Evolutionary conservation across 306 rosid species (phyloP).

Genomic region (barrel medic (Medicago truncatula)): MtrunA17r5.0-ANR NC_053043.1:37268001-37268500

Average conservation of each 20-base stretch:
- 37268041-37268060: neutral
- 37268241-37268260: constrained; percentile 41
- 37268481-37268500: constrained; percentile 76
- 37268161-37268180: constrained; percentile 23
- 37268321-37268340: neutral
- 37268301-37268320: constrained; percentile 22
- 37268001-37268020: constrained; percentile 43
- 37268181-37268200: neutral
- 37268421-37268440: constrained; percentile 42
- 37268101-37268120: constrained; percentile 52
- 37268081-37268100: constrained; percentile 43
- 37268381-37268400: neutral
- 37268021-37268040: constrained; percentile 1
- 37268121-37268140: constrained; percentile 35
- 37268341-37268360: neutral
- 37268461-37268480: constrained; percentile 56
- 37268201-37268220: constrained; percentile 55
- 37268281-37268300: constrained; percentile 29
- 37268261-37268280: constrained; percentile 78
- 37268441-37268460: constrained; percentile 46
- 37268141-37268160: constrained; percentile 22
- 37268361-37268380: neutral
- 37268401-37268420: constrained; percentile 21
- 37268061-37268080: neutral
- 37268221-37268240: constrained; percentile 50